These are phyloP conservation scores for Parietichytrium sp. DNA, from an alignment of 108 stramenopile genomes.

Conservation along the genomic window DNA sequence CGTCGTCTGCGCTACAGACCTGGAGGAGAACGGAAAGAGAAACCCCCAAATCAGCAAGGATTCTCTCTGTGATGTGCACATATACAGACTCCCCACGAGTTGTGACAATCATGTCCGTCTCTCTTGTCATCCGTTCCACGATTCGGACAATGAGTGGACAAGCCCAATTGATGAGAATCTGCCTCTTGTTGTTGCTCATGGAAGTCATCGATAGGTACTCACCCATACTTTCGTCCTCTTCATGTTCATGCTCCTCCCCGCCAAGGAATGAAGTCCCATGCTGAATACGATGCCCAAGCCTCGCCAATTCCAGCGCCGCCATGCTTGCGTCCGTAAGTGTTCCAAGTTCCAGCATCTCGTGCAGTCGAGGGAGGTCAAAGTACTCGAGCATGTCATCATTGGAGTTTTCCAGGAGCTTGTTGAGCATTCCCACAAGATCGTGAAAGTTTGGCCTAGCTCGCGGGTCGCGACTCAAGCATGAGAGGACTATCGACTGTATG, in stretches of 20 bases:
- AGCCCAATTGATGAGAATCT: neutral
- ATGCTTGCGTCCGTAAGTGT: neutral
- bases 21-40: neutral
- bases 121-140: neutral
- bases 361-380: constrained; percentile 38
- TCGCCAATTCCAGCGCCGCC: neutral
- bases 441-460: constrained; percentile 2
- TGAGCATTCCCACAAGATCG: neutral
- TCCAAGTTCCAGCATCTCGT: constrained; percentile 24
- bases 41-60: neutral
- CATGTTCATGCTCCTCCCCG: neutral
- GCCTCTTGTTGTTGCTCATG: neutral
- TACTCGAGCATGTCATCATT: neutral
- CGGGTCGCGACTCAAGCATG: constrained; percentile 37
- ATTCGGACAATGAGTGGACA: constrained; percentile 20
- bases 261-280: neutral
- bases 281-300: constrained; percentile 5
- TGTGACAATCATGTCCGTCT: constrained; percentile 18
- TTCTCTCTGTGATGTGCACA: constrained; percentile 19
- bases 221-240: neutral
- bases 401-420: neutral
- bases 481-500: neutral
- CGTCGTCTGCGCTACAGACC: neutral
- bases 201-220: neutral
- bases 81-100: neutral